Evolutionary conservation across 306 rosid species (phyloP).

Genomic region (Abrus pulchellus): DNA sequence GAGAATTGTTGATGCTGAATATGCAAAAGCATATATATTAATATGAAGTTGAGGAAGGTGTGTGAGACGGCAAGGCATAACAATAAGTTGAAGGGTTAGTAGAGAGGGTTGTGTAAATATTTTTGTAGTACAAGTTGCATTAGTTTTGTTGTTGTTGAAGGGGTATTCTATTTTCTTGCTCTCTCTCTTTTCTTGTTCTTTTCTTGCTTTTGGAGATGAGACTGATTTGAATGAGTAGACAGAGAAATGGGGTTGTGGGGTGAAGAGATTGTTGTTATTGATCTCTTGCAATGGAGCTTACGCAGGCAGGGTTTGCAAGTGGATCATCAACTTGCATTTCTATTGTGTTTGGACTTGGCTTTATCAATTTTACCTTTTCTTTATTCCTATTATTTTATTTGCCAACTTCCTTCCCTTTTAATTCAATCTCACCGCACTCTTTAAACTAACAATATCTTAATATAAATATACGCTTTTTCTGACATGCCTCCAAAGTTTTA

Average conservation of each 20-base stretch:
- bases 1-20: constrained; percentile 12
- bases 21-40: constrained; percentile 31
- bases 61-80: constrained; percentile 15
- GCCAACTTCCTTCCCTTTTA: constrained; percentile 27
- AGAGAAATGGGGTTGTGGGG: background rate
- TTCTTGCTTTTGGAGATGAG: background rate
- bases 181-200: background rate
- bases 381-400: constrained; percentile 44
- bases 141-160: constrained; percentile 30
- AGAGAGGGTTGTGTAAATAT: constrained; percentile 14
- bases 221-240: constrained; percentile 2
- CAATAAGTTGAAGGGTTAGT: background rate
- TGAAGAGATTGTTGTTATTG: constrained; percentile 36
- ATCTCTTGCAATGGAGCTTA: constrained; percentile 47
- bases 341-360: constrained; percentile 39
- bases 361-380: constrained; percentile 32
- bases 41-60: background rate
- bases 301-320: constrained; percentile 58
- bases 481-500: too few relatives aligned
- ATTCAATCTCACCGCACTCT: background rate
- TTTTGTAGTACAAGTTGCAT: constrained; percentile 60
- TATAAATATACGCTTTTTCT: too few relatives aligned
- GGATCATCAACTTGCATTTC: constrained; percentile 60
- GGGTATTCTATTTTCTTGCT: background rate
- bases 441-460: background rate